Base-by-base conservation (phyloP, 2,329 filamentous ascomycete genomes). In the Talaromyces sp. region DNA sequence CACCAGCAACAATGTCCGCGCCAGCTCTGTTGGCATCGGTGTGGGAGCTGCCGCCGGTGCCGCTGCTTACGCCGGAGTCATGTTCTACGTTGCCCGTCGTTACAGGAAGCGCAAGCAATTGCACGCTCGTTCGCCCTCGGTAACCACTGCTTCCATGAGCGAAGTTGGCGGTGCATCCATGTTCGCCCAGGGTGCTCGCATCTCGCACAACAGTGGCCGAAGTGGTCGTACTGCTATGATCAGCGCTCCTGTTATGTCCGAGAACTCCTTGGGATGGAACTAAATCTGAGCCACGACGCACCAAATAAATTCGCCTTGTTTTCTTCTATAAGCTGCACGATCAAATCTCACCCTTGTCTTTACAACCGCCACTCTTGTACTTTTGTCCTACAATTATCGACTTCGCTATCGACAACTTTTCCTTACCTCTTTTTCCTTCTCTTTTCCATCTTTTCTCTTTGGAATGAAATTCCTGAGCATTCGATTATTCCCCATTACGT, bases 241-340 rank as follows among this genome's bases (percentile, higher is more conserved):
- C 74, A 96, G 91, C 65, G 91, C 91, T 37, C 93, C 93, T 3
- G 90, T 96, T 66, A 93, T 93, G 76, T 89, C 92, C 3, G 92
- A 96, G 81, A 97, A 97, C 83, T 96, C 92, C 58, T 85, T 97
- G 68, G 93, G 93, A 71, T 97, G 93, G 93, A 96, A 96, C 81
- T 97, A 37, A n/a, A 54, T 54, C 50, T 35, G 28, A 52, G 14
- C 21, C 23, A 52, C 48, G 48, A 54, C 50, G 31, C 11, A 54
- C 11, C 31, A 37, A 14, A 12, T n/a, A 25, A 25, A 16, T 54
- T 54, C 25, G 33, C 25, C 54, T 25, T 37, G 31, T 23, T 56
- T 35, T 39, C 9, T 40, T 50, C n/a, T 50, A 25, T 57, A 25
- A 40, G 16, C 11, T 14, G 37, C 37, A 57, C 21, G 31, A 57